These are phyloP conservation scores for Larix kaempferi DNA, from an alignment of 75 land plant species.

Conservation along the genomic window DNA sequence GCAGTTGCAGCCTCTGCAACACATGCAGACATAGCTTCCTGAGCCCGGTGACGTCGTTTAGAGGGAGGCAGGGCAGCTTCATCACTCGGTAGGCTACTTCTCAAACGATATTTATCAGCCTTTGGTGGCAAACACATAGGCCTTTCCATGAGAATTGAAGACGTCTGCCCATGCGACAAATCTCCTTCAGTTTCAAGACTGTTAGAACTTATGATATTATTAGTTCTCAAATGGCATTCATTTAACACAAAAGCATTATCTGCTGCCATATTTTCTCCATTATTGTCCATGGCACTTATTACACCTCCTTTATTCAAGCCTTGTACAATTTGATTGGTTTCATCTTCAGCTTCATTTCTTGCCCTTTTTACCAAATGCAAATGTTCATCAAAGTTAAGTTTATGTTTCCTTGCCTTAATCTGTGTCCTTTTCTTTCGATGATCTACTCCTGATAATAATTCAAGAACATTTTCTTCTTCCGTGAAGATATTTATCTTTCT, in stretches of 20 bases:
- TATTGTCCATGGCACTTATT: conserved; percentile 11
- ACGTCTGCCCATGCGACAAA: neutral
- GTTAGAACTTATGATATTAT: neutral
- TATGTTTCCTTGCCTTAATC: conserved; percentile 8
- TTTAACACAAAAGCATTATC: conserved; percentile 9
- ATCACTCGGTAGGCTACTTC: conserved; percentile 40
- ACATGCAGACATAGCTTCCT: conserved; percentile 65
- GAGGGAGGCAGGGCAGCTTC: conserved; percentile 63
- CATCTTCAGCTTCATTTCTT: conserved; percentile 18
- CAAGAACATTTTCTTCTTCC: conserved; percentile 9
- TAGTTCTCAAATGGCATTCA: conserved; percentile 12
- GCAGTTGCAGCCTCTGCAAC: conserved; percentile 35
- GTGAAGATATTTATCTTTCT: neutral
- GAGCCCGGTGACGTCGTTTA: conserved; percentile 55
- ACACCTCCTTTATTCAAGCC: neutral
- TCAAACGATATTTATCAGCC: conserved; percentile 28
- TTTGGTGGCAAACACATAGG: conserved; percentile 33
- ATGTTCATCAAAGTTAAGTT: conserved; percentile 18
- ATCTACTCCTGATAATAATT: conserved; percentile 2
- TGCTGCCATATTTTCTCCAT: conserved; percentile 17
- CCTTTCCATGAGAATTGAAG: conserved; percentile 18
- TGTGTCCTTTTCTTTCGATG: conserved; percentile 12
- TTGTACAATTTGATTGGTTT: conserved; percentile 9
- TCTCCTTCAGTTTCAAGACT: conserved; percentile 9
- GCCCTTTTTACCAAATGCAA: conserved; percentile 37